Evolutionary conservation across 1,284 basidiomycete genomes (phyloP), one percentile per base, ranked within the genome.

Genomic region (Apiotrichum sp.): DNA sequence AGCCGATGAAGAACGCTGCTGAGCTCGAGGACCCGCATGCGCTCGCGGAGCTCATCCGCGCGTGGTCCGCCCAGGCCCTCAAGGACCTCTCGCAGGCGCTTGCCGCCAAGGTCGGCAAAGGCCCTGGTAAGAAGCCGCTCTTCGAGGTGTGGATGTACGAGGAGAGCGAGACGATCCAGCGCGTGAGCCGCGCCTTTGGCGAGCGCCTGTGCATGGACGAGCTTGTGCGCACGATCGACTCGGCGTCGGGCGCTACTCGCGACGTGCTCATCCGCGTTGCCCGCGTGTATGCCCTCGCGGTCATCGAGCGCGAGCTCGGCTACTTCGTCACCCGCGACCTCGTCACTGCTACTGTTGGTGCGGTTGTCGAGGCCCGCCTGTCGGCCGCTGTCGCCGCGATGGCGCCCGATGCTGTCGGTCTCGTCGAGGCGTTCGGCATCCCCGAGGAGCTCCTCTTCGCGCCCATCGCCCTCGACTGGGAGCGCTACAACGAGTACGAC

Each of bases 121-220:
- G 29, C 11, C 36, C 36, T 8, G 36, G 36, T 9, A 40, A 43
- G 13, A 48, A 49, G 39, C 13, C 14, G 22, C 48, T 59, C 6
- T 59, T 55, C 50, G 57, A 59, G 4, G 53, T 55, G 10, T 59
- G 57, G 57, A 55, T 55, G 57, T 32, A 47, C 53, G 50, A 59
- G 29, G 53, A 59, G 53, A 53, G 50, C 39, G 53, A 46, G 2
- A 16, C 47, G 6, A 55, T 59, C 42, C 57, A 59, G 53, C 50
- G 50, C 22, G 40, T 44, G 10, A 3, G 45, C 14, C 36, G 38
- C 11, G 53, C 57, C 3, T 53, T 41, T 34, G 57, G 57, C 47
- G 57, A 59, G 49, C 53, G 57, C 39, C 46, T 59, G 14, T 59
- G 53, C 50, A 53, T 59, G 53, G 57, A 59, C 38, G 57, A 42